These are phyloP conservation scores for Leonotis leonurus DNA, from an alignment of 257 asterid species.

Conservation along the genomic window DNA sequence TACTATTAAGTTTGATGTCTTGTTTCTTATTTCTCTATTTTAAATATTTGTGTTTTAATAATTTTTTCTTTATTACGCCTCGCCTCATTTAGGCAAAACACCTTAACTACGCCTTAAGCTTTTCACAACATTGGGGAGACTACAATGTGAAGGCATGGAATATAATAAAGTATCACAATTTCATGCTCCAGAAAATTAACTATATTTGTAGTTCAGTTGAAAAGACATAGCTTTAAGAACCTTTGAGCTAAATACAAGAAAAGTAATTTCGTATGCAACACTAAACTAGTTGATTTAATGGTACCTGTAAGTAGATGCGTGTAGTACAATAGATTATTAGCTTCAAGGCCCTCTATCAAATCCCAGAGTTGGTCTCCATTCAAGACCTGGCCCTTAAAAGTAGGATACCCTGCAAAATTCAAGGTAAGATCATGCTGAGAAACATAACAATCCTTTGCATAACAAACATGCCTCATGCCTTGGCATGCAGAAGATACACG, in stretches of 20 bases:
- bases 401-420: constrained; percentile 78
- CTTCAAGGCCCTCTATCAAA: constrained; percentile 83
- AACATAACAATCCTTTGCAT: neutral
- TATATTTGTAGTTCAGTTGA: neutral
- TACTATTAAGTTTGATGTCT: no score
- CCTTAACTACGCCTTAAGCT: no score
- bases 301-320: constrained; percentile 96
- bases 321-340: constrained; percentile 75
- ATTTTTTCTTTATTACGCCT: no score
- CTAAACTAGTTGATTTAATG: neutral
- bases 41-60: no score
- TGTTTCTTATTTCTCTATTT: no score
- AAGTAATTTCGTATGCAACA: neutral
- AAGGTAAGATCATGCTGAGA: constrained; percentile 17
- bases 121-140: no score
- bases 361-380: constrained; percentile 97
- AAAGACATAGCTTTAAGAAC: constrained; percentile 10
- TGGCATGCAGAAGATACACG: constrained; percentile 25
- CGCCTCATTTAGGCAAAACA: no score
- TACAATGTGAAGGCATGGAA: neutral
- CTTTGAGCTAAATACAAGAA: neutral
- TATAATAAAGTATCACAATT: neutral
- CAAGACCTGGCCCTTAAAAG: constrained; percentile 94
- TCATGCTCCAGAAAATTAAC: neutral
- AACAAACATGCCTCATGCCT: constrained; percentile 20